Base-by-base conservation (phyloP, 768 basidiomycete species). In the Trametes cubensis region DNA sequence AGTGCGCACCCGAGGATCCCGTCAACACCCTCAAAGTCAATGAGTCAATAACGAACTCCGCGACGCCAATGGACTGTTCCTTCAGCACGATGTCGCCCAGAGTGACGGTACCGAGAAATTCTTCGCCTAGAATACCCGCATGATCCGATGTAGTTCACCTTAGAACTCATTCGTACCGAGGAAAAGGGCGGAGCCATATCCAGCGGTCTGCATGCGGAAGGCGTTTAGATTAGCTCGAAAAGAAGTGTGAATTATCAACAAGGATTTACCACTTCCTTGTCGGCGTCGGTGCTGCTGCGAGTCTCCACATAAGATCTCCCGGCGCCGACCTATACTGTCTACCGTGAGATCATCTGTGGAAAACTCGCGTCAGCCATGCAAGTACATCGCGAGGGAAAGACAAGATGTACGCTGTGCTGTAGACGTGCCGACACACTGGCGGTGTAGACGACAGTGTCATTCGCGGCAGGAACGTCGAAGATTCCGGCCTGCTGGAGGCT, bases 11-110 rank as follows among this genome's bases (percentile, higher is more conserved):
- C 87, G 17, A 89, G 64, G 62, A 89, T 88, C 7, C 87, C 87
- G 64, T 89, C 88, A 21, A 83, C 77, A 39, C 79, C 81, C 0
- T 63, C 39, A 67, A 74, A 73, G 4, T 82, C 86, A 2, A 53
- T 45, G 0, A 83, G n/a, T n/a, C n/a, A n/a, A n/a, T n/a, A n/a
- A n/a, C 77, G 1, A 40, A 69, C 5, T 74, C 70, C 8, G 87
- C 86, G 58, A 83, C 85, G 67, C 87, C 88, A 53, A 90, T 87
- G 6, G 84, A 86, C 68, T 89, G 88, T 8, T 69, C 54, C 11
- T 73, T 58, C 51, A 89, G 81, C 48, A 77, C 75, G 26, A 87
- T 79, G 25, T 74, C 55, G 21, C 79, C 77, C 50, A 90, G 74
- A 1, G 80, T 79, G 50, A 90, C 85, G 2, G 75, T 77, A 69